Base-by-base conservation (phyloP, 2,329 filamentous ascomycete species). In the Metarhizium humberi region DNA sequence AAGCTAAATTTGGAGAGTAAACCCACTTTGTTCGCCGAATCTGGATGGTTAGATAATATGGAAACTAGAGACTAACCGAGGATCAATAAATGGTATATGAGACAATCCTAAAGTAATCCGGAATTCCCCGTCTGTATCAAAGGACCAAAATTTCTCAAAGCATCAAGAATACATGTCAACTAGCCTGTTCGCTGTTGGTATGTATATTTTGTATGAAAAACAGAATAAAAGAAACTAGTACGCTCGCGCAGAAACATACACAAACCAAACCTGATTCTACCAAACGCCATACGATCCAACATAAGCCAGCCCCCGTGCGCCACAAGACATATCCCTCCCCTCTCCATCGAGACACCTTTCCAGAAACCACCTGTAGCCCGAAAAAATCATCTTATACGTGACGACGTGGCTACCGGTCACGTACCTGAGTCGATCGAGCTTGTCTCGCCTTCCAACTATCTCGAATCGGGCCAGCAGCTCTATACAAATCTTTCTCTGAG, bases 401-500 rank as follows among this genome's bases (percentile, higher is more conserved):
- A 50, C 14, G 16, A 36, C 47, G 6, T 29, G 16, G 29, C 53
- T 55, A 61, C 38, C 56, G 52, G n/a, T 50, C 58, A 7, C 53
- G 58, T 32, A 69, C 67, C 50, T 67, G 62, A 46, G 70, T 63
- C 46, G 58, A 55, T 8, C 63, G 62, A 30, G 68, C 69, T 58
- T 74, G 71, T 16, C 83, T 78, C 60, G 80, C 76, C 72, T 96
- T 96, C 86, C 91, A 96, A 14, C 84, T 85, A 34, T 86, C 81
- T 61, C 88, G 84, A 62, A 97, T 92, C n/a, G 72, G 75, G 42
- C 78, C 80, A 32, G 87, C 87, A 0, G 82, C 78, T 2, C 73
- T 78, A 49, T 92, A 78, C 38, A 99, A 77, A 66, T 99, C 91
- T 56, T 88, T 78, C 71, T 96, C 84, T 0, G 84, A 88, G 11